Evolutionary conservation across 1,284 basidiomycete genomes (phyloP).

Genomic region (Tilletia caries): DNA sequence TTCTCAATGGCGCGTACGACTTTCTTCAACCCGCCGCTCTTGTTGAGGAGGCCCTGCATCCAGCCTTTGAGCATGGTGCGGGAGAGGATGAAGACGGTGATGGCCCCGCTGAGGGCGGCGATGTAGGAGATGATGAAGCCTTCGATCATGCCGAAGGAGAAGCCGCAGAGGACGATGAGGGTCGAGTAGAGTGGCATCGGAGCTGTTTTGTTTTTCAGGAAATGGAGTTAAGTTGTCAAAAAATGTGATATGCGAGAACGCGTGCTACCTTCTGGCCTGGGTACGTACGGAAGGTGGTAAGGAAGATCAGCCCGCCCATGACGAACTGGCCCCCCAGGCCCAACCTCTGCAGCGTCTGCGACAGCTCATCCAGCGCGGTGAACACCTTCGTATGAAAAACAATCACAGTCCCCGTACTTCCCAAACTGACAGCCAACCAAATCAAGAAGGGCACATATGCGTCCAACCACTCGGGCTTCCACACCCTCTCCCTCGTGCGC

Average conservation of each 20-base stretch:
- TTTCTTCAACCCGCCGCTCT: slow-evolving; percentile 52
- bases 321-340: slow-evolving; percentile 38
- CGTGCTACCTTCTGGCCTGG: no score
- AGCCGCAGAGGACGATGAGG: slow-evolving; percentile 78
- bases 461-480: slow-evolving; percentile 47
- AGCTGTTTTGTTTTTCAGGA: slow-evolving; percentile 59
- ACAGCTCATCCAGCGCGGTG: slow-evolving; percentile 38
- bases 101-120: slow-evolving; percentile 74
- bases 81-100: slow-evolving; percentile 72
- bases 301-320: slow-evolving; percentile 48
- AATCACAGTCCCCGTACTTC: slow-evolving; percentile 47
- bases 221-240: background rate
- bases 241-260: no score
- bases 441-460: slow-evolving; percentile 53
- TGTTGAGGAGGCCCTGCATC: slow-evolving; percentile 70
- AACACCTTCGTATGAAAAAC: slow-evolving; percentile 53
- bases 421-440: slow-evolving; percentile 51
- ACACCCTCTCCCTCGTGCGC: slow-evolving; percentile 37
- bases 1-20: slow-evolving; percentile 82
- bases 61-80: slow-evolving; percentile 67
- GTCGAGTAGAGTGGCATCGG: slow-evolving; percentile 82
- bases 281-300: slow-evolving; percentile 25
- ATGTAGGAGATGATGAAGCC: slow-evolving; percentile 77
- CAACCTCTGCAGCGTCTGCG: slow-evolving; percentile 35
- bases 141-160: slow-evolving; percentile 75